Base-by-base conservation (phyloP, 768 basidiomycete species). In the Wakefieldia striispora region DNA sequence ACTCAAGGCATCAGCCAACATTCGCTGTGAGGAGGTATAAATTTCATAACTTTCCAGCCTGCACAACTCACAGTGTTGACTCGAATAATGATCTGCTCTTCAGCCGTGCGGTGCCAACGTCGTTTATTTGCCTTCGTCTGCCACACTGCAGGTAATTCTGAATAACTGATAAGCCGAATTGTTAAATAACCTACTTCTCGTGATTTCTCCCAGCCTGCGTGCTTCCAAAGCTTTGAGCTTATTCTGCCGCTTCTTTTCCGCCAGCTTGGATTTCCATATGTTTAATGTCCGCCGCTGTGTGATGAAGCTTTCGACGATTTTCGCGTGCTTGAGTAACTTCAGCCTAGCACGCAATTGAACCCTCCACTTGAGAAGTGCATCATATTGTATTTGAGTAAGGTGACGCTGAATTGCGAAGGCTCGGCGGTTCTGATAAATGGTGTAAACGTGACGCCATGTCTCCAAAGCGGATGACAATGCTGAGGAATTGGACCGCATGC, bases 341-440 rank as follows among this genome's bases (percentile, higher is more conserved):
- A 81, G 53, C 47, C 76, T 75, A 14, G 70, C 65, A 16, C 81
- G 76, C 43, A 86, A 67, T 34, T 70, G 69, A 17, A 80, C 58
- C 17, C 83, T 76, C 88, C 88, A 90, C 16, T 52, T 58, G 6
- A 78, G 60, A 13, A 86, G 68, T 13, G 72, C 64, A 56, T 82
- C 70, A 59, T 78, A 80, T 33, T 70, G 67, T 40, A 34, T 54
- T 19, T 54, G 66, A 37, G 62, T 56, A 21, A 68, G 62, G 38
- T 64, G 56, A 12, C 57, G 66, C 45, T 77, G 76, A 11, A 72
- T 65, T 13, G 84, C 83, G 42, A 78, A 76, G 0, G 67, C 49
- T 13, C 67, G 60, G 3, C 77, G 73, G 49, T 79, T 81, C 49
- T 72, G 74, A 59, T 78, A 77, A 3, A 72, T 69, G 4, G 54